Evolutionary conservation across 441 rosid genomes (phyloP).

Genomic region (Brassica hybrid): DNA sequence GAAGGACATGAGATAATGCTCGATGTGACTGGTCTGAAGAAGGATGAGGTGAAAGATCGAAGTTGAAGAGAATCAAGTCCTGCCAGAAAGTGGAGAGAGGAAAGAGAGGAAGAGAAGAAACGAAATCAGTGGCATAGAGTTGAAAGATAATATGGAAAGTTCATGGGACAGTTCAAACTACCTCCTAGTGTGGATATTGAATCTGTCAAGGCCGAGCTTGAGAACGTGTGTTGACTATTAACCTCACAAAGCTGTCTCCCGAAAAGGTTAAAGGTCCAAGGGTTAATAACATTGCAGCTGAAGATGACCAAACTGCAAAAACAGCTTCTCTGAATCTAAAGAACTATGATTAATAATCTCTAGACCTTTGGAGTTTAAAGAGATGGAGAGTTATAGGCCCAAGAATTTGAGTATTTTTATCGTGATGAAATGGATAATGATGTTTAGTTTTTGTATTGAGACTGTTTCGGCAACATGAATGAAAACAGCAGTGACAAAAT

Average conservation of each 20-base stretch:
- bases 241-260: constrained; percentile 58
- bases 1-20: constrained; percentile 64
- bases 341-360: constrained; percentile 49
- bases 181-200: constrained; percentile 81
- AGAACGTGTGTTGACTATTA: constrained; percentile 64
- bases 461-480: too few relatives aligned
- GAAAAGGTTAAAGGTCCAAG: constrained; percentile 67
- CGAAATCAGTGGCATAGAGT: constrained; percentile 82
- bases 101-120: constrained; percentile 67
- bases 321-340: constrained; percentile 44
- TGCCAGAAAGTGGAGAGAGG: constrained; percentile 80
- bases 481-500: too few relatives aligned
- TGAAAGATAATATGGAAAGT: constrained; percentile 77
- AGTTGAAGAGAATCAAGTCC: constrained; percentile 61
- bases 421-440: not conserved
- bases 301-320: constrained; percentile 46
- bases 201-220: constrained; percentile 64
- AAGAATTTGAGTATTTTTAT: not conserved
- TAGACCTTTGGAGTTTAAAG: not conserved
- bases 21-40: constrained; percentile 75
- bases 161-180: constrained; percentile 77
- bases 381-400: not conserved
- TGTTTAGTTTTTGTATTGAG: not conserved
- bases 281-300: constrained; percentile 59
- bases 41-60: constrained; percentile 74